phyloP scores from a whole-genome alignment of 331 rosid genomes.

The Acacia pycnantha region DNA sequence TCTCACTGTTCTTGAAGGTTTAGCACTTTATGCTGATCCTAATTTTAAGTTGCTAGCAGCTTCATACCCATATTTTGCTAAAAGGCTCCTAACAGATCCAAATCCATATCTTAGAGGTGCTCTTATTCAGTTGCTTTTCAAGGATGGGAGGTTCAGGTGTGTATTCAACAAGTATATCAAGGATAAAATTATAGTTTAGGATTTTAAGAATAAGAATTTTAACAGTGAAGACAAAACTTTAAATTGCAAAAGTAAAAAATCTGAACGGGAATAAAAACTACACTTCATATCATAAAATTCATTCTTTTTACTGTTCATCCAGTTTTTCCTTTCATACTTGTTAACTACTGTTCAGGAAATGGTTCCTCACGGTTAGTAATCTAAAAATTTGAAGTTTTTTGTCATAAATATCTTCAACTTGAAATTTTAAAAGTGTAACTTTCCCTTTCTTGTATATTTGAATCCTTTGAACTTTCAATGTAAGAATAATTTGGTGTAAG shows the following conservation, averaged over 20 bases:
- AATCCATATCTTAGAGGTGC: slow-evolving; percentile 98
- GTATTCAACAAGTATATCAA: slow-evolving; percentile 7
- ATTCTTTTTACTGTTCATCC: not conserved
- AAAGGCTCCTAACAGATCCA: slow-evolving; percentile 95
- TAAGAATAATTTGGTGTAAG: slow-evolving; percentile 8
- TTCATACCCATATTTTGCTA: slow-evolving; percentile 95
- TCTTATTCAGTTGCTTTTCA: slow-evolving; percentile 87
- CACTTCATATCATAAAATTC: not conserved
- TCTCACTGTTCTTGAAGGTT: slow-evolving; percentile 93
- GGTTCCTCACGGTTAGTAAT: not conserved
- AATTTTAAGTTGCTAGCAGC: slow-evolving; percentile 98
- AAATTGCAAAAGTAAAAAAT: not conserved
- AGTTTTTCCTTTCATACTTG: not conserved
- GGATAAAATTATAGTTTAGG: not conserved
- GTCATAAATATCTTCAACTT: not conserved
- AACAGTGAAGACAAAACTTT: not conserved
- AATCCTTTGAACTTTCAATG: slow-evolving; percentile 15
- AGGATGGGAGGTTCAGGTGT: slow-evolving; percentile 89
- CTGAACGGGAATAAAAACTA: not conserved
- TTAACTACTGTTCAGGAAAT: not conserved
- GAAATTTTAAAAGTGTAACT: not conserved
- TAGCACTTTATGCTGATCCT: slow-evolving; percentile 98
- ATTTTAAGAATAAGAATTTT: not conserved
- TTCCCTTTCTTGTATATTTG: slow-evolving; percentile 13
- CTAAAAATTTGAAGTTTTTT: not conserved